Conservation (phyloP, 1,139 yeast genomes). For the Starmera stellimalicola region DNA sequence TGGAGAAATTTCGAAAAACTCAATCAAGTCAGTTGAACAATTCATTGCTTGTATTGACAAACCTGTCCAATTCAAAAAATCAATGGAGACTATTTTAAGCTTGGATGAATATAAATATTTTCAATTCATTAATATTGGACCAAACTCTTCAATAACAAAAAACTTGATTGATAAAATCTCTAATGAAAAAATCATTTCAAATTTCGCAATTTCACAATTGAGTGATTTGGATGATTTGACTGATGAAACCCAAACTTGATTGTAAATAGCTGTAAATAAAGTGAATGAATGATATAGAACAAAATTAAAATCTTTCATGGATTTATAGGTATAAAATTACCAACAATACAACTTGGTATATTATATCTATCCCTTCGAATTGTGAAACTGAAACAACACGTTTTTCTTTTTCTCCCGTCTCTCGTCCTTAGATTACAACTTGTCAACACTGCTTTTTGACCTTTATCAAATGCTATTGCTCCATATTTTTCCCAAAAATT, state of each 20-base stretch:
- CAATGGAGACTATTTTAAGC: constrained; percentile 19
- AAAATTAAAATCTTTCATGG: constrained; percentile 8
- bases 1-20: constrained; percentile 20
- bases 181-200: background rate
- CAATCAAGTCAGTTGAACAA: constrained; percentile 19
- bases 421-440: constrained; percentile 81
- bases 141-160: constrained; percentile 14
- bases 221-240: background rate
- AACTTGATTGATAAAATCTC: constrained; percentile 10
- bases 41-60: constrained; percentile 29
- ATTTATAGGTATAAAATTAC: constrained; percentile 80
- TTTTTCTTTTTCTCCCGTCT: constrained; percentile 72
- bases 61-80: constrained; percentile 36
- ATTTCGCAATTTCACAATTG: background rate
- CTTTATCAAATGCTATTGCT: constrained; percentile 91
- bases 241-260: too few relatives aligned
- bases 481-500: constrained; percentile 98
- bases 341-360: constrained; percentile 94
- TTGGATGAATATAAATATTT: background rate
- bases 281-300: background rate
- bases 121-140: constrained; percentile 15
- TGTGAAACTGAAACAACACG: constrained; percentile 92
- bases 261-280: background rate
- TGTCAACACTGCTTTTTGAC: constrained; percentile 90
- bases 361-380: constrained; percentile 88